phyloP scores from a whole-genome alignment of 2,329 filamentous ascomycete species.

The Paraphaeosphaeria sporulosa region DNA sequence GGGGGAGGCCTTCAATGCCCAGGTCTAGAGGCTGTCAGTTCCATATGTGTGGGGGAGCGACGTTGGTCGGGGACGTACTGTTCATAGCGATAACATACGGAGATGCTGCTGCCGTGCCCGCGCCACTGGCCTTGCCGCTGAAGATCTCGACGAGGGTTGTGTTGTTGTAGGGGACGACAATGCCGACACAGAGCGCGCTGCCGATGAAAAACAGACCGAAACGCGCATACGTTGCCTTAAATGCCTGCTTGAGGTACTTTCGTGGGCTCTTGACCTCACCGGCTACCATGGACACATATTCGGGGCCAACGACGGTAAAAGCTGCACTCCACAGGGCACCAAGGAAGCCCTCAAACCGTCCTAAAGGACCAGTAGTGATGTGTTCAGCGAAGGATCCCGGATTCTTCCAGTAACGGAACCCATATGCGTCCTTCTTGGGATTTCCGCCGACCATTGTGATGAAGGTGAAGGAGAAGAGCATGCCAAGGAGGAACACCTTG shows the following conservation, averaged over 20 bases:
- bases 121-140: conserved; percentile 25
- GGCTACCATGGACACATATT: conserved; percentile 56
- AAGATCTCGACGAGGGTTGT: conserved; percentile 69
- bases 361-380: conserved; percentile 32
- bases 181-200: conserved; percentile 51
- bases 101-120: conserved; percentile 61
- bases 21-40: conserved; percentile 26
- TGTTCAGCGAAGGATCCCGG: conserved; percentile 42
- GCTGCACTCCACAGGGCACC: conserved; percentile 43
- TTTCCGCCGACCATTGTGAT: conserved; percentile 53
- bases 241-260: conserved; percentile 50
- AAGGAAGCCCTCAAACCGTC: conserved; percentile 40
- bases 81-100: conserved; percentile 68
- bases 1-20: conserved; percentile 59
- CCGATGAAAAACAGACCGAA: conserved; percentile 54
- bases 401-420: conserved; percentile 53
- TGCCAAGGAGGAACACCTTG: conserved; percentile 53
- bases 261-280: conserved; percentile 52
- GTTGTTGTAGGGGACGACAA: conserved; percentile 68
- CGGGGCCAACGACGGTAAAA: conserved; percentile 53
- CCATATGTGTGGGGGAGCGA: background rate
- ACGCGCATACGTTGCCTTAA: conserved; percentile 52
- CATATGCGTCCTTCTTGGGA: conserved; percentile 45
- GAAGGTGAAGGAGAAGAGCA: conserved; percentile 52
- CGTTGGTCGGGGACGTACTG: conserved; percentile 24